Percentiles rank a stretch among this genome's conserved stretches.
Conservation (phyloP, 2,329 filamentous ascomycete genomes). For the Amesomyces nigricolor region DNA sequence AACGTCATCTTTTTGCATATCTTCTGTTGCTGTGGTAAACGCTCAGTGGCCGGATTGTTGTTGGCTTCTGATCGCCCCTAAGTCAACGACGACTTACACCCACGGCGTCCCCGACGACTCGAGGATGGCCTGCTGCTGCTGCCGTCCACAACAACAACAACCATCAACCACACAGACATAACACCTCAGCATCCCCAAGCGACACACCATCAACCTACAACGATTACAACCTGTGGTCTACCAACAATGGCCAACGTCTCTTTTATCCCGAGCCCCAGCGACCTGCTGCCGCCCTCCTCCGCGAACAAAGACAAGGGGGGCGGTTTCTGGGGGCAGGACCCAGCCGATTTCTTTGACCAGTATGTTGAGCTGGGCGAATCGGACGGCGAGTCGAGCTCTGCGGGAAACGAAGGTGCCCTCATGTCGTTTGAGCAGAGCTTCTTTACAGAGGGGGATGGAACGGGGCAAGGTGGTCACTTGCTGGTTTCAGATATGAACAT, state of each 20-base stretch:
- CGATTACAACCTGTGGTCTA: slow-evolving; percentile 1
- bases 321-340: slow-evolving; percentile 22
- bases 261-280: slow-evolving; percentile 16
- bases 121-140: slow-evolving; percentile 9
- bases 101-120: slow-evolving; percentile 1
- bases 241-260: slow-evolving; percentile 26
- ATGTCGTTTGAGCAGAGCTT: slow-evolving; percentile 10
- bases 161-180: not conserved
- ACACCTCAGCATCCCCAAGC: not conserved
- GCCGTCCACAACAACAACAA: slow-evolving; percentile 2
- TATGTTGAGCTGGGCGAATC: slow-evolving; percentile 26
- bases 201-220: slow-evolving; percentile 1
- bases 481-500: not conserved
- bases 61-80: slow-evolving; percentile 19
- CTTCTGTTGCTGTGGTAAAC: slow-evolving; percentile 25
- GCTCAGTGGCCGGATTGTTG: slow-evolving; percentile 16
- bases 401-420: slow-evolving; percentile 14
- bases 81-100: slow-evolving; percentile 2
- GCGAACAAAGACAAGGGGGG: slow-evolving; percentile 25
- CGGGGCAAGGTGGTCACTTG: not conserved
- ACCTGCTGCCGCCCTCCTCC: slow-evolving; percentile 16
- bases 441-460: too few species aligned
- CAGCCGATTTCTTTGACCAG: slow-evolving; percentile 27
- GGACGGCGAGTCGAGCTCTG: slow-evolving; percentile 15
- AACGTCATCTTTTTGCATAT: slow-evolving; percentile 13